Percentiles rank a stretch among this genome's conserved stretches.
Evolutionary conservation across 2,329 filamentous ascomycete species (phyloP).

Genomic region (Blastomyces gilchristii): DNA sequence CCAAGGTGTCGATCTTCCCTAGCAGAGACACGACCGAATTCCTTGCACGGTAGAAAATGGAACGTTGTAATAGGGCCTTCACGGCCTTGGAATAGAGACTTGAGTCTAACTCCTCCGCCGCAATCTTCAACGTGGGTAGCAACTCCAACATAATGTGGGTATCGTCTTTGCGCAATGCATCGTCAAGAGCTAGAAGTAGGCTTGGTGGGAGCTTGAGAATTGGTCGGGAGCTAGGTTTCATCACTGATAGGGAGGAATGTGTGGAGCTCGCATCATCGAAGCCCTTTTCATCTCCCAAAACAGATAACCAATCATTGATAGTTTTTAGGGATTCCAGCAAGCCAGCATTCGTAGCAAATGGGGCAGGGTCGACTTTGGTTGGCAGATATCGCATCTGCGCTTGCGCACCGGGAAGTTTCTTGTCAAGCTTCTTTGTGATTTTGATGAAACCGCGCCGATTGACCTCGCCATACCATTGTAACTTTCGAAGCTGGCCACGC

Average conservation of each 20-base stretch:
- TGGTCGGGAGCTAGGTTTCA: slow-evolving; percentile 64
- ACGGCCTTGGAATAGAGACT: slow-evolving; percentile 55
- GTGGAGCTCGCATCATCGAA: slow-evolving; percentile 62
- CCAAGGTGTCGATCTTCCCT: slow-evolving; percentile 56
- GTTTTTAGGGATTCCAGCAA: slow-evolving; percentile 50
- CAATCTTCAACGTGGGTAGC: slow-evolving; percentile 49
- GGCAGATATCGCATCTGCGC: slow-evolving; percentile 79
- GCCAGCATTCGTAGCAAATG: slow-evolving; percentile 68
- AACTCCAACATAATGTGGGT: slow-evolving; percentile 37
- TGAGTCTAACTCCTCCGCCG: slow-evolving; percentile 48
- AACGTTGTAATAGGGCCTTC: slow-evolving; percentile 35
- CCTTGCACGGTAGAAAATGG: slow-evolving; percentile 62
- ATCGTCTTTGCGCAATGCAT: slow-evolving; percentile 33
- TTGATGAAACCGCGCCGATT: slow-evolving; percentile 93
- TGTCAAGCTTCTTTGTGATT: slow-evolving; percentile 98
- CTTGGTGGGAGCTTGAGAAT: slow-evolving; percentile 60
- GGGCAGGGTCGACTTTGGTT: slow-evolving; percentile 78
- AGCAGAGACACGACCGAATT: slow-evolving; percentile 63
- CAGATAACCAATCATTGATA: slow-evolving; percentile 87
- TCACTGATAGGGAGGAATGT: slow-evolving; percentile 59
- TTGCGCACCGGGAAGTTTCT: slow-evolving; percentile 68
- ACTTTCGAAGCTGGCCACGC: slow-evolving; percentile 73
- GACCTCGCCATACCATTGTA: slow-evolving; percentile 97
- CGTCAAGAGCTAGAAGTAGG: slow-evolving; percentile 33
- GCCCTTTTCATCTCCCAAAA: slow-evolving; percentile 66